These are phyloP conservation scores for Wickerhamiella alocasiicola DNA, from an alignment of 805 yeast species.

Conservation along the genomic window DNA sequence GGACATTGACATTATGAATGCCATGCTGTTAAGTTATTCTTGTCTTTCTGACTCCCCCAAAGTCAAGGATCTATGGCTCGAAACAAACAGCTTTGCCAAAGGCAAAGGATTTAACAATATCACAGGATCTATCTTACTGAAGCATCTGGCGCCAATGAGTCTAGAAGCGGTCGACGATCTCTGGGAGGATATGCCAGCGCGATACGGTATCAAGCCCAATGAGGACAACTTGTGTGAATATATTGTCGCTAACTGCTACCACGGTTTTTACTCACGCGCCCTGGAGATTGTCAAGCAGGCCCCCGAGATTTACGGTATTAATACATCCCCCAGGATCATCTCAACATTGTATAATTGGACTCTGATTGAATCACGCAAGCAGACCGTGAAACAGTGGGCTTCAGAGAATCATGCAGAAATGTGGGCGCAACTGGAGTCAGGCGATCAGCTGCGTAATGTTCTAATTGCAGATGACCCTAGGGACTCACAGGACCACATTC, in stretches of 20 bases:
- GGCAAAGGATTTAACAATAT: constrained; percentile 45
- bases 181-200: constrained; percentile 45
- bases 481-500: constrained; percentile 23
- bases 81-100: constrained; percentile 42
- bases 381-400: constrained; percentile 33
- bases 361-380: constrained; percentile 28
- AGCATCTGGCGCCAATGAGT: constrained; percentile 42
- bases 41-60: constrained; percentile 42
- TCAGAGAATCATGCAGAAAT: constrained; percentile 23
- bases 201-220: constrained; percentile 41
- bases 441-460: constrained; percentile 24
- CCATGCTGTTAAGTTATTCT: constrained; percentile 52
- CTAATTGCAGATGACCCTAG: constrained; percentile 21
- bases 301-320: constrained; percentile 26
- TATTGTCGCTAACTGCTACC: constrained; percentile 57
- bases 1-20: constrained; percentile 46
- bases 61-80: constrained; percentile 47
- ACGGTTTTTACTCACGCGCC: constrained; percentile 48
- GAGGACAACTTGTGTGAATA: constrained; percentile 44
- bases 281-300: constrained; percentile 37
- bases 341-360: constrained; percentile 35
- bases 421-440: constrained; percentile 31
- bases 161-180: constrained; percentile 45
- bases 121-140: constrained; percentile 54
- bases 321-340: constrained; percentile 20